Base-by-base conservation (phyloP, 306 rosid species). In the Acmispon strigosus region DNA sequence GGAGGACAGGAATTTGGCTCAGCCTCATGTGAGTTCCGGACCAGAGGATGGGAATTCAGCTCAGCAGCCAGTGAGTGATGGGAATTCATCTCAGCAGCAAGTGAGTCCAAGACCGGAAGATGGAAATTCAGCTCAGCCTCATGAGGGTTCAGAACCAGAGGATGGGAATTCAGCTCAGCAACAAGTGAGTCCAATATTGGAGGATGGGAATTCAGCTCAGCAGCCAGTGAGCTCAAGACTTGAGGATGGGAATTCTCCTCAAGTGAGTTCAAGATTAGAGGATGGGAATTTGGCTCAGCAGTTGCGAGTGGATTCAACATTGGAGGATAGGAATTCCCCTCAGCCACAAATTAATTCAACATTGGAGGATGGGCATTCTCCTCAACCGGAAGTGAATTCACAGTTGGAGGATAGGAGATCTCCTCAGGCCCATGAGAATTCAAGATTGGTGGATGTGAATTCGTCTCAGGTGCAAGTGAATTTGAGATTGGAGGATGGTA, bases 401-500 rank as follows among this genome's bases (percentile, higher is more conserved):
- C 12, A 10, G 29, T 57, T 32, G 48, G 57, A 7, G n/a, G 48
- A 34, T 39, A 22, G 4, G 17, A 45, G 37, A 32, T 32, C 17
- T 11, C 49, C 76, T 58, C 67, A 34, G 76, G 49, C 36, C 4
- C 49, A 16, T 32, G 49, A 8, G 36, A 17, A 49, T 45, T 58
- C 67, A 2, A 71, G 49, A 17, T 17, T 58, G 47, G 68, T 27
- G 37, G 76, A 57, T 27, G 67, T 55, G 10, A 27, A 57, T 44
- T 39, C 37, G 8, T 32, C 37, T 5, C 37, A 32, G 37, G 8
- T 10, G 6, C 62, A 63, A 43, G 45, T 22, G 56, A 43, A 16
- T 16, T 70, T 37, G 10, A 44, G 66, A 44, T 56, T 70, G 56
- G 66, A 70, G 47, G 66, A 69, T 4, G 55, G 53, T 17, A 57